Percentiles rank a stretch among this genome's conserved stretches.
Conservation (phyloP, 495 filamentous ascomycete genomes). For the Penicillium egyptiacum region DNA sequence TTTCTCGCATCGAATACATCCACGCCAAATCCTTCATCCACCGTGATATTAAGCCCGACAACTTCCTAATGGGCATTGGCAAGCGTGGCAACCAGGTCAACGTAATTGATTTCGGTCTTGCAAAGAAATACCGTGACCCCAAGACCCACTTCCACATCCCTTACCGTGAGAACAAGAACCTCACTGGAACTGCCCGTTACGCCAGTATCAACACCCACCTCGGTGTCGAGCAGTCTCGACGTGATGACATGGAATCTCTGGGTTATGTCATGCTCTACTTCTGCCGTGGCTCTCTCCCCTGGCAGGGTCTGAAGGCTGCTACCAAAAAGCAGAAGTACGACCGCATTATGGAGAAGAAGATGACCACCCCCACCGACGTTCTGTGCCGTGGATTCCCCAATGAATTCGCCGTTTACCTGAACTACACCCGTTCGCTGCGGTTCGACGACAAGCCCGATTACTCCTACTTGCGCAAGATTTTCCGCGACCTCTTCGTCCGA, state of each 20-base stretch:
- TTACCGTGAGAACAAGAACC: slow-evolving; percentile 99
- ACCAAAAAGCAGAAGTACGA: slow-evolving; percentile 99
- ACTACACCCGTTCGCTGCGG: slow-evolving; percentile 97
- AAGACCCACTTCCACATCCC: slow-evolving; percentile 99
- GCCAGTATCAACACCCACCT: slow-evolving; percentile 99
- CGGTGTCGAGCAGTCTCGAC: slow-evolving; percentile 98
- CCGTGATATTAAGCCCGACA: slow-evolving; percentile 99
- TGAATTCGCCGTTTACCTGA: slow-evolving; percentile 99
- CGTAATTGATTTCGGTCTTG: slow-evolving; percentile 98
- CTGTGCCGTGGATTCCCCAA: slow-evolving; percentile 99
- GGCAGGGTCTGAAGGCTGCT: slow-evolving; percentile 99
- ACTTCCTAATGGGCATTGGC: slow-evolving; percentile 99
- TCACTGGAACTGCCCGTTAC: slow-evolving; percentile 98
- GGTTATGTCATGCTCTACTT: slow-evolving; percentile 99
- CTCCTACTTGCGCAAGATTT: slow-evolving; percentile 99
- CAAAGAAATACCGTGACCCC: slow-evolving; percentile 99
- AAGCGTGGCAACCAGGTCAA: slow-evolving; percentile 99
- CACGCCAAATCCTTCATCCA: slow-evolving; percentile 99
- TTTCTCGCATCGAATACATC: slow-evolving; percentile 99
- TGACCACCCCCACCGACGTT: slow-evolving; percentile 99
- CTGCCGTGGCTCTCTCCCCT: slow-evolving; percentile 97
- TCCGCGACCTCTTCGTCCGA: slow-evolving; percentile 98
- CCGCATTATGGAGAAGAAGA: slow-evolving; percentile 99
- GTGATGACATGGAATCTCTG: slow-evolving; percentile 99
- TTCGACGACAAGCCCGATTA: slow-evolving; percentile 99